phyloP scores from a whole-genome alignment of 2,329 filamentous ascomycete species.

The Bipolaris cookei region DNA sequence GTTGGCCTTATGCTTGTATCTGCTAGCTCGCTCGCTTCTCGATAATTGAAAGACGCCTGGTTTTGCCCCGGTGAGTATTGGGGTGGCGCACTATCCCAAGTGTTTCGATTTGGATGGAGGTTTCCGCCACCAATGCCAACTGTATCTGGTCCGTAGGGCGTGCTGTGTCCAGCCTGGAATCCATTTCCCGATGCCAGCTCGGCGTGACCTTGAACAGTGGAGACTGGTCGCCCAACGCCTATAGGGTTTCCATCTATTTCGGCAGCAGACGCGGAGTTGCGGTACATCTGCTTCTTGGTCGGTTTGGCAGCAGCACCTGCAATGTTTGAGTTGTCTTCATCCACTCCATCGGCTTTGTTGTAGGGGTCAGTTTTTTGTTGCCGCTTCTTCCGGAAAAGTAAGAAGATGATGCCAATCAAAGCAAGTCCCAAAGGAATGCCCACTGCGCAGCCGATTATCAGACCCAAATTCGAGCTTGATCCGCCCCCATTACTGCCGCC shows the following conservation, averaged over 20 bases:
- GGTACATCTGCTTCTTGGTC: slow-evolving; percentile 28
- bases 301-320: slow-evolving; percentile 34
- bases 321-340: slow-evolving; percentile 26
- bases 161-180: slow-evolving; percentile 32
- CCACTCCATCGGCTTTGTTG: slow-evolving; percentile 23
- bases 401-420: slow-evolving; percentile 39
- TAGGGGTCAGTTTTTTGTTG: slow-evolving; percentile 30
- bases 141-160: slow-evolving; percentile 36
- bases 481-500: slow-evolving; percentile 8
- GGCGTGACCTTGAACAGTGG: slow-evolving; percentile 36
- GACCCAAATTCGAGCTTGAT: slow-evolving; percentile 30
- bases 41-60: slow-evolving; percentile 15
- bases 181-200: slow-evolving; percentile 40
- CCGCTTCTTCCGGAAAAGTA: slow-evolving; percentile 42
- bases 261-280: slow-evolving; percentile 25
- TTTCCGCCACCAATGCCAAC: slow-evolving; percentile 44
- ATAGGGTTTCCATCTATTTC: slow-evolving; percentile 41
- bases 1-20: slow-evolving; percentile 26
- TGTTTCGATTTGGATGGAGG: slow-evolving; percentile 17
- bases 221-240: slow-evolving; percentile 37
- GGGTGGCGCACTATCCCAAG: slow-evolving; percentile 40
- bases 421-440: slow-evolving; percentile 45
- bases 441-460: slow-evolving; percentile 47
- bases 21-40: slow-evolving; percentile 23
- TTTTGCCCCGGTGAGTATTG: slow-evolving; percentile 37